Base-by-base conservation (phyloP, 306 rosid species). In the Cicer bijugum region DNA sequence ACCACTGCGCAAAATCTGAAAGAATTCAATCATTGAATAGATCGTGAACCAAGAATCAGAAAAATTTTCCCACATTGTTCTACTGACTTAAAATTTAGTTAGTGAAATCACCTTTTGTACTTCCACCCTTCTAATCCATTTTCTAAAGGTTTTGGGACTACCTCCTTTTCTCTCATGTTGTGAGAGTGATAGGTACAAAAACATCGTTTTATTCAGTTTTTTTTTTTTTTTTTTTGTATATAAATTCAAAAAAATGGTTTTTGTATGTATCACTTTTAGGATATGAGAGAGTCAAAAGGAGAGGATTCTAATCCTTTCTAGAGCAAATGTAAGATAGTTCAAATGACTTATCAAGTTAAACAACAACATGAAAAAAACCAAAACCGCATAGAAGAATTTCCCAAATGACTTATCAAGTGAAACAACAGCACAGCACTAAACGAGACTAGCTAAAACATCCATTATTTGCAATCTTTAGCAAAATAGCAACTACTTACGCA, bases 381-480 rank as follows among this genome's bases (percentile, higher is more conserved):
- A 46, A 23, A 58, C 84, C 77, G 42, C 47, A 17, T 6, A 58
- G 67, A 16, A 66, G 1, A 70, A 56, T 7, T 68, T 78, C n/a
- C 75, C 12, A 79, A 51, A 12, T 46, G 56, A 55, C 42, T 75
- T 53, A 16, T 11, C 14, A 64, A 57, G 28, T 48, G 40, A 61
- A 59, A 67, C 38, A 55, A 47, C 35, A 38, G n/a, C 4, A n/a
- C 45, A 73, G 2, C 59, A 19, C 10, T 14, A 42, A 28, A 6
- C 20, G 6, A 14, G 6, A 37, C 47, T 19, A 47, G 50, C 4
- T 33, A 15, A 23, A 40, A 72, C 15, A 74, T 35, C 63, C 69
- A 68, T 6, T 23, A 53, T 52, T 6, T 17, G 38, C 37, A 45
- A n/a, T 68, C 45, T 8, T 28, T 3, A 63, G 48, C 48, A 79